phyloP scores from a whole-genome alignment of 371 early-diverging fungal species.

The Mucor circinelloides region DNA sequence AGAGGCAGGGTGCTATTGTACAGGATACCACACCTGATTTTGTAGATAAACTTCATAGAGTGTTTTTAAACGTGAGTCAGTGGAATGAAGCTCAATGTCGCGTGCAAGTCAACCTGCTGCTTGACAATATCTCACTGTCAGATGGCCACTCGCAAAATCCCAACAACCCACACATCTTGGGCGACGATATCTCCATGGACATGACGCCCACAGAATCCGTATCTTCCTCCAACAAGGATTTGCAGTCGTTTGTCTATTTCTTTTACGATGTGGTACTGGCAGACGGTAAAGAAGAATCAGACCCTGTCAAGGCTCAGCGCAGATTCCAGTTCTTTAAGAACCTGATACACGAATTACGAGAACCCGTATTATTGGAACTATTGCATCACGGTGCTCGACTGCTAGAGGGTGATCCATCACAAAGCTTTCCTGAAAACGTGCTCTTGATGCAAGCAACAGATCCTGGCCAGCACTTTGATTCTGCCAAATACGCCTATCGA shows the following conservation, averaged over 20 bases:
- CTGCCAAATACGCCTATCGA: constrained; percentile 40
- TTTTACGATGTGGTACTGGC: constrained; percentile 59
- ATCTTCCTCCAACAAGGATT: constrained; percentile 29
- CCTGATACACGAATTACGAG: constrained; percentile 43
- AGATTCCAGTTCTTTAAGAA: constrained; percentile 45
- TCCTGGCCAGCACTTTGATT: constrained; percentile 11
- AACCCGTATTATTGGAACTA: constrained; percentile 40
- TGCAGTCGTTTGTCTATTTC: constrained; percentile 56
- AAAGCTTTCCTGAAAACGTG: constrained; percentile 49
- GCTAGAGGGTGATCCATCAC: constrained; percentile 32
- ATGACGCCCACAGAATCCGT: constrained; percentile 12
- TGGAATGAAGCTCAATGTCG: constrained; percentile 67
- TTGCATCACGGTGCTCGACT: constrained; percentile 41
- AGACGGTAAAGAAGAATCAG: constrained; percentile 39
- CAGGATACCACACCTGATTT: constrained; percentile 36
- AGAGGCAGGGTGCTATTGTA: constrained; percentile 16
- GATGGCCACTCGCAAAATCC: constrained; percentile 31
- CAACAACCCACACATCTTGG: constrained; percentile 32
- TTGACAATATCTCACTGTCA: constrained; percentile 56
- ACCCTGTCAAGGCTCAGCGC: constrained; percentile 35
- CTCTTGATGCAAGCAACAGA: constrained; percentile 35
- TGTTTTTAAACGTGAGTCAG: constrained; percentile 57
- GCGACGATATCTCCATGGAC: constrained; percentile 26
- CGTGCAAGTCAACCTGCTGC: constrained; percentile 58
- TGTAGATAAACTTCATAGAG: constrained; percentile 47